These are phyloP conservation scores for Aureobasidium sp. DNA, from an alignment of 2,329 filamentous ascomycete species.

Conservation along the genomic window DNA sequence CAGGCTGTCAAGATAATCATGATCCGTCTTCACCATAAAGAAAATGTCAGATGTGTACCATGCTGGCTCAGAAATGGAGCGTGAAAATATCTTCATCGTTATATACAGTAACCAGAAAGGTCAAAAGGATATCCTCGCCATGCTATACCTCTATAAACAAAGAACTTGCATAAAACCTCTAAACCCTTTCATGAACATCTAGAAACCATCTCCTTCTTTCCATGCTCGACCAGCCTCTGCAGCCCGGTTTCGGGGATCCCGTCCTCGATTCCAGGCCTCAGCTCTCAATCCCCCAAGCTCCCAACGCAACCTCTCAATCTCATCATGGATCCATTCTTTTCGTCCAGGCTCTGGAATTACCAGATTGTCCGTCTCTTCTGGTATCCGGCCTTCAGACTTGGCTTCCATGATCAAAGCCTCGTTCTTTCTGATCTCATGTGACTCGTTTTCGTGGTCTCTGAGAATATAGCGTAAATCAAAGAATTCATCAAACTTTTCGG, in stretches of 20 bases:
- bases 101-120: not conserved
- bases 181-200: conserved; percentile 18
- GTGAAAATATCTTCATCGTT: not conserved
- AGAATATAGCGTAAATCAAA: conserved; percentile 40
- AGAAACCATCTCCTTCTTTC: conserved; percentile 51
- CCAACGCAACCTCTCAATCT: conserved; percentile 38
- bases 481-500: conserved; percentile 43
- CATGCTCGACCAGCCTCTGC: conserved; percentile 47
- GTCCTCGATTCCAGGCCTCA: conserved; percentile 44
- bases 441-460: conserved; percentile 34
- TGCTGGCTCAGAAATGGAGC: not conserved
- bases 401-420: conserved; percentile 31
- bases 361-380: conserved; percentile 26
- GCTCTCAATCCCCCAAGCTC: conserved; percentile 36
- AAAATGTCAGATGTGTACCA: too few species aligned
- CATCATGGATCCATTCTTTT: conserved; percentile 35
- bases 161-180: not conserved
- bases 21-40: not conserved
- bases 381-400: conserved; percentile 29
- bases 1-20: not conserved
- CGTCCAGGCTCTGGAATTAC: conserved; percentile 33
- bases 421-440: conserved; percentile 37
- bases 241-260: conserved; percentile 45
- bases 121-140: not conserved
- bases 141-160: not conserved